These are phyloP conservation scores for Eutrema salsugineum DNA, from an alignment of 441 rosid species.

Conservation along the genomic window DNA sequence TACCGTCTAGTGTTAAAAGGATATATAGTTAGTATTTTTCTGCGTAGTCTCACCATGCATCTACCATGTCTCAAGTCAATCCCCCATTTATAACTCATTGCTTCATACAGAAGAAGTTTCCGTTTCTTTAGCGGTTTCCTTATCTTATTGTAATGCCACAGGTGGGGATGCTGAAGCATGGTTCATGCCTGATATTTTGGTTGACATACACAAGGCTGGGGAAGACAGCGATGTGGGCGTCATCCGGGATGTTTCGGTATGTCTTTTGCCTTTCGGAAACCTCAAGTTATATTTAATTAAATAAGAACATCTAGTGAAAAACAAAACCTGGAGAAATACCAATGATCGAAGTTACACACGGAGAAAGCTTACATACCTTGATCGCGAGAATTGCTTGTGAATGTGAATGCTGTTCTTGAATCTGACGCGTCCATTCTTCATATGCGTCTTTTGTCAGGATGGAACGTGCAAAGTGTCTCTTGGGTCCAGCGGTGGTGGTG, in stretches of 20 bases:
- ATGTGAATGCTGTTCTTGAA: not conserved
- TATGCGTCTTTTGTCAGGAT: constrained; percentile 47
- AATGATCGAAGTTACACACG: not conserved
- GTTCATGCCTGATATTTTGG: constrained; percentile 89
- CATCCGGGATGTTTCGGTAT: constrained; percentile 78
- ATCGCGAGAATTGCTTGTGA: not conserved
- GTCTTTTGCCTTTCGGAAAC: constrained; percentile 21
- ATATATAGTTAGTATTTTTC: not conserved
- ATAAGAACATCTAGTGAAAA: not conserved
- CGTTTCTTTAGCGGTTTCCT: not conserved
- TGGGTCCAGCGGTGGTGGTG: constrained; percentile 67
- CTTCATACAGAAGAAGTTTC: not conserved
- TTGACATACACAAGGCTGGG: constrained; percentile 64
- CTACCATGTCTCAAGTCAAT: not conserved
- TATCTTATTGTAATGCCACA: constrained; percentile 27
- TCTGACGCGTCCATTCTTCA: not conserved
- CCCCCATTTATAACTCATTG: not conserved
- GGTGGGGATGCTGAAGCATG: constrained; percentile 85
- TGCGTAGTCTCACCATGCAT: not conserved
- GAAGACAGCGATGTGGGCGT: constrained; percentile 65
- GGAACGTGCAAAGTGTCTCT: constrained; percentile 79
- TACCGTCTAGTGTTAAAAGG: constrained; percentile 14
- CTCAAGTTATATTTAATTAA: not conserved
- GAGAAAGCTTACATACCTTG: not conserved
- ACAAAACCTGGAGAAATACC: not conserved